These are phyloP conservation scores for Exophiala viscosa DNA, from an alignment of 2,329 filamentous ascomycete species.

Conservation along the genomic window DNA sequence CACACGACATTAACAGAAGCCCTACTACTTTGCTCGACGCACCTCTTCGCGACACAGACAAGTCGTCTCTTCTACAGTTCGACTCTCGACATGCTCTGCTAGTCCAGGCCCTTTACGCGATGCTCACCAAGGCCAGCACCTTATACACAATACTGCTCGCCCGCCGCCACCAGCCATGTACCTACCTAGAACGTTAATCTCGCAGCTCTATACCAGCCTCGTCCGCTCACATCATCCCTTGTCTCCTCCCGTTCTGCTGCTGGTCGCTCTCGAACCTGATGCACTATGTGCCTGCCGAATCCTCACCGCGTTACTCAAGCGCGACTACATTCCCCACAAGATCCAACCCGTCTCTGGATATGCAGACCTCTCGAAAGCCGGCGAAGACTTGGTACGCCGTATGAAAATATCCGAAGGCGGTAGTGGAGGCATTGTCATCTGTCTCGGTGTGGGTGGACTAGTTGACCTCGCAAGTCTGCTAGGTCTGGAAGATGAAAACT, in stretches of 20 bases:
- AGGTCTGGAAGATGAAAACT: constrained; percentile 64
- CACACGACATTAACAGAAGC: background rate
- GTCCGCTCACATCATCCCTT: constrained; percentile 82
- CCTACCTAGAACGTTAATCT: constrained; percentile 83
- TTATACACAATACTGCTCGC: constrained; percentile 2
- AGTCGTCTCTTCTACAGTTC: background rate
- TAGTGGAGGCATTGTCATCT: constrained; percentile 82
- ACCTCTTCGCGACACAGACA: background rate
- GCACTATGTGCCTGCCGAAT: constrained; percentile 94
- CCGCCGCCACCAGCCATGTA: constrained; percentile 62
- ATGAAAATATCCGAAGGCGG: constrained; percentile 85
- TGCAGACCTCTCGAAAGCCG: constrained; percentile 77
- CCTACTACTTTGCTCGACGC: too few relatives aligned
- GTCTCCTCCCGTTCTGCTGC: constrained; percentile 83
- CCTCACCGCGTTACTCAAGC: constrained; percentile 85
- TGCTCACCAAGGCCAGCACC: constrained; percentile 5
- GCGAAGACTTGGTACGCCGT: constrained; percentile 72
- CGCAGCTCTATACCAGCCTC: constrained; percentile 86
- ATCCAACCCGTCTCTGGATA: constrained; percentile 94
- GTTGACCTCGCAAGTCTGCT: constrained; percentile 80
- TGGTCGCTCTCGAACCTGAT: constrained; percentile 83
- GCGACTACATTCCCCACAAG: constrained; percentile 97
- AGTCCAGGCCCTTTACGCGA: constrained; percentile 3
- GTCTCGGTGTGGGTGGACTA: constrained; percentile 86
- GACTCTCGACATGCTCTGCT: constrained; percentile 2